Percentiles rank a stretch among this genome's conserved stretches.
phyloP scores from a whole-genome alignment of 2,329 filamentous ascomycete genomes.

The Aspergillus candidus region DNA sequence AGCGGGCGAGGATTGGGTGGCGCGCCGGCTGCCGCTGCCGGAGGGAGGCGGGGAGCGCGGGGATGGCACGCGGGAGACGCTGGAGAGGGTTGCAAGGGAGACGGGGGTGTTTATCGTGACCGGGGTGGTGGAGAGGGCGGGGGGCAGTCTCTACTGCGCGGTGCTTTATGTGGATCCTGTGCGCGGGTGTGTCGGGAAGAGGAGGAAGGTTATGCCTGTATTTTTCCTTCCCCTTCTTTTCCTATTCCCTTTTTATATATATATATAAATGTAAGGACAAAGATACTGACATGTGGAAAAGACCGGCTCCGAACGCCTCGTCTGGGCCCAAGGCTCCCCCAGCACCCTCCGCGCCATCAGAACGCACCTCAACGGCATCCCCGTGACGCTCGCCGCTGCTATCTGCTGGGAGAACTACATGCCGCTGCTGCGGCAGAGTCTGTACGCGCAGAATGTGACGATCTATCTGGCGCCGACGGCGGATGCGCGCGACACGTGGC shows the following conservation, averaged over 20 bases:
- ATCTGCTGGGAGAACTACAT: constrained; percentile 99
- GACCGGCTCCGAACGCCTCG: constrained; percentile 73
- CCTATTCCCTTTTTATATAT: background rate
- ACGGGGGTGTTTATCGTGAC: constrained; percentile 77
- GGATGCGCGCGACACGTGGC: constrained; percentile 77
- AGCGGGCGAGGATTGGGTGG: constrained; percentile 66
- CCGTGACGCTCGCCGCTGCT: constrained; percentile 73
- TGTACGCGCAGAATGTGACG: constrained; percentile 89
- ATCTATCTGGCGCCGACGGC: constrained; percentile 87
- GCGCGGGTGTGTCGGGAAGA: constrained; percentile 70
- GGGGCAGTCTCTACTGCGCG: constrained; percentile 77
- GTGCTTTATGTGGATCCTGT: constrained; percentile 75
- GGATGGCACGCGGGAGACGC: constrained; percentile 70
- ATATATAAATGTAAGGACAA: background rate
- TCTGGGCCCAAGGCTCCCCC: constrained; percentile 83
- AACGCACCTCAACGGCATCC: constrained; percentile 71
- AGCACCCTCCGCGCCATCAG: constrained; percentile 72
- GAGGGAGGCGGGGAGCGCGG: constrained; percentile 52
- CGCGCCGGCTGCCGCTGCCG: constrained; percentile 51
- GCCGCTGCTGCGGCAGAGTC: constrained; percentile 73
- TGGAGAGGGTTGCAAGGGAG: constrained; percentile 69
- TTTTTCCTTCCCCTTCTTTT: constrained; percentile 24
- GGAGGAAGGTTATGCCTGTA: constrained; percentile 86
- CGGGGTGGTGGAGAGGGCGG: constrained; percentile 72
- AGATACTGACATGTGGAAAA: constrained; percentile 19